Conservation (phyloP, 345 rosid genomes). For the Corymbia maculata region DNA sequence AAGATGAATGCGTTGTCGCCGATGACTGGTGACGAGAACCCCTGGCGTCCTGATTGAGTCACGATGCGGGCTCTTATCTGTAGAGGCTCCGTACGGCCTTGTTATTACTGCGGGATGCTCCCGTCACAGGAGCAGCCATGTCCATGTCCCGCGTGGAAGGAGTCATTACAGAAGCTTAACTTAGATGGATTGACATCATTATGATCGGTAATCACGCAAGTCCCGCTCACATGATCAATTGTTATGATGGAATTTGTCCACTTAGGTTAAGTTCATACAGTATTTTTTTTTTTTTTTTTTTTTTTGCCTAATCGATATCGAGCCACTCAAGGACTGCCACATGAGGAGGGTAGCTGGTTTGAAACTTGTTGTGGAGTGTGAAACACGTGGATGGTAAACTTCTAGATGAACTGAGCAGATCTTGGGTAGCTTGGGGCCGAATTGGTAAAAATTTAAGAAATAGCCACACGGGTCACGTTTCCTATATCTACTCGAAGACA, state of each 20-base stretch:
- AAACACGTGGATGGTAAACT: background rate
- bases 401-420: background rate
- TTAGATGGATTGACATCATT: background rate
- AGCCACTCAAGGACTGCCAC: background rate
- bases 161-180: background rate
- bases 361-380: background rate
- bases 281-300: too few species aligned
- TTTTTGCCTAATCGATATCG: background rate
- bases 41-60: background rate
- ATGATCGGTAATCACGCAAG: background rate
- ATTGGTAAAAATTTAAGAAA: background rate
- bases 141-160: background rate
- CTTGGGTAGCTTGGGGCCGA: background rate
- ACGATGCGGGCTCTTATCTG: background rate
- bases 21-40: background rate
- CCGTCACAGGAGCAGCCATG: background rate
- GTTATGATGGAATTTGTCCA: fast-evolving
- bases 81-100: background rate
- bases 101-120: background rate
- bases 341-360: background rate
- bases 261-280: background rate
- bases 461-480: background rate
- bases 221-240: background rate
- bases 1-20: background rate
- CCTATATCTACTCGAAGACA: background rate